phyloP scores from a whole-genome alignment of 2,329 filamentous ascomycete genomes.

The Xylariaceae sp. region DNA sequence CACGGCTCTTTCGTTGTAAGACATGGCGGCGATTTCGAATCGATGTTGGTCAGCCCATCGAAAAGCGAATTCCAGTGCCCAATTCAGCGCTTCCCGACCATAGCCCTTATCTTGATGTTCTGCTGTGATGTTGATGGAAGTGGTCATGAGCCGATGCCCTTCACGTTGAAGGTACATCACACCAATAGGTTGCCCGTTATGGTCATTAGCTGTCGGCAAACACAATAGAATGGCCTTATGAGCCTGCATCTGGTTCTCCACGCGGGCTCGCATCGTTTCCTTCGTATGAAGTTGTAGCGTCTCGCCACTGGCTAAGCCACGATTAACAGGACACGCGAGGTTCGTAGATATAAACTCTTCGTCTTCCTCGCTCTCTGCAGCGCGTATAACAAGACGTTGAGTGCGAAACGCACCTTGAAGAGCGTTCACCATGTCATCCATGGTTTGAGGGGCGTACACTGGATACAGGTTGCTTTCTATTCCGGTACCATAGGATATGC shows the following conservation, averaged over 20 bases:
- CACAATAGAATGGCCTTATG: neutral
- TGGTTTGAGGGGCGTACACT: too few species aligned
- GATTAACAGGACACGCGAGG: neutral
- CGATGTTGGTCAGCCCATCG: neutral
- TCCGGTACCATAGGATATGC: too few species aligned
- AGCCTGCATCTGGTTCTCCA: neutral
- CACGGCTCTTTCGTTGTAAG: neutral
- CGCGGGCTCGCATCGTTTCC: neutral
- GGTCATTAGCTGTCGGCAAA: neutral
- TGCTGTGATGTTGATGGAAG: neutral
- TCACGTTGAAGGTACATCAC: neutral
- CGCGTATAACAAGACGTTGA: neutral
- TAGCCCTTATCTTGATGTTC: slow-evolving; percentile 1
- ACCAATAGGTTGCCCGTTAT: neutral
- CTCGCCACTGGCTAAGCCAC: neutral
- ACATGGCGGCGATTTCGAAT: neutral
- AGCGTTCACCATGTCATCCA: neutral
- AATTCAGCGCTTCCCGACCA: neutral
- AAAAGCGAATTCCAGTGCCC: neutral
- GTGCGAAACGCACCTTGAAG: neutral
- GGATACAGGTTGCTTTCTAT: too few species aligned
- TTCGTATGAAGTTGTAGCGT: neutral
- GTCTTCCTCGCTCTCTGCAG: neutral
- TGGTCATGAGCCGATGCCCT: neutral
- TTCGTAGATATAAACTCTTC: neutral